phyloP scores from a whole-genome alignment of 2,329 filamentous ascomycete genomes.

The Aspergillus glaucus region DNA sequence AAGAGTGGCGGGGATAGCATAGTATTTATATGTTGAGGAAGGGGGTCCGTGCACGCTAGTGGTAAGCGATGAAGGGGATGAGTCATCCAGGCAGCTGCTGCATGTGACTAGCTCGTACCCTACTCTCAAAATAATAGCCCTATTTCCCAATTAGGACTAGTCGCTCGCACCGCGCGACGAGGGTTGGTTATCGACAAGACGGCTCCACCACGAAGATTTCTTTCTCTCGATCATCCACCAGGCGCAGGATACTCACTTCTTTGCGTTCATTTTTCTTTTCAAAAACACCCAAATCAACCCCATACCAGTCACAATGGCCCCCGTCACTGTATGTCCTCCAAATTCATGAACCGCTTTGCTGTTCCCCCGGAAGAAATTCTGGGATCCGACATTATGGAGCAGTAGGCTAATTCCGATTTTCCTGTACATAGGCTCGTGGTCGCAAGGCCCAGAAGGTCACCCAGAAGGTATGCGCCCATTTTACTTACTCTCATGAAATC shows the following conservation, averaged over 20 bases:
- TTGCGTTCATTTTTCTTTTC: conserved; percentile 54
- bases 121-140: conserved; percentile 8
- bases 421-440: conserved; percentile 40
- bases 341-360: conserved; percentile 74
- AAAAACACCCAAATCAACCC: conserved; percentile 15
- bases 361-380: conserved; percentile 54
- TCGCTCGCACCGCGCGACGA: conserved; percentile 15
- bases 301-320: conserved; percentile 65
- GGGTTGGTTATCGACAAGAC: background rate
- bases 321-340: conserved; percentile 71
- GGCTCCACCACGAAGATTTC: conserved; percentile 24
- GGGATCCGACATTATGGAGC: conserved; percentile 46
- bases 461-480: conserved; percentile 37
- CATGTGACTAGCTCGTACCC: conserved; percentile 13
- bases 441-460: conserved; percentile 45
- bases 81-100: too few relatives aligned
- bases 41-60: conserved; percentile 16
- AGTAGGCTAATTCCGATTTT: conserved; percentile 87
- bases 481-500: conserved; percentile 7
- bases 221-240: conserved; percentile 21
- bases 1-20: conserved; percentile 15
- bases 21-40: conserved; percentile 24
- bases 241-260: conserved; percentile 89
- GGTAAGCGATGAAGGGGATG: background rate
- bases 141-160: conserved; percentile 18